phyloP scores from a whole-genome alignment of 2,329 filamentous ascomycete species.

The Xylaria sp. region DNA sequence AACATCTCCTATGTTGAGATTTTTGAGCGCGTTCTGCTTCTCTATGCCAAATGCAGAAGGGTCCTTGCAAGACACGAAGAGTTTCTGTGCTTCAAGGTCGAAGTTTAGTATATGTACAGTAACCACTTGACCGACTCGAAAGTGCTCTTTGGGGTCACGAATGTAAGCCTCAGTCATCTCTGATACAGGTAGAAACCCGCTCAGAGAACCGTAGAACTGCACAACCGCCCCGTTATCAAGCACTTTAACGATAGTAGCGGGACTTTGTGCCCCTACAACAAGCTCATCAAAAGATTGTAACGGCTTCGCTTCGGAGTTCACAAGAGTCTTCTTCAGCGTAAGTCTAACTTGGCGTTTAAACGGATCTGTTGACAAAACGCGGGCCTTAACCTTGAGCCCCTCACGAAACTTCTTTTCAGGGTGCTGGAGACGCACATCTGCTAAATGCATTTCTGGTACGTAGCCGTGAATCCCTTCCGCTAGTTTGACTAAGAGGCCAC shows the following conservation, averaged over 20 bases:
- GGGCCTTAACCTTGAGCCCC: slow-evolving; percentile 83
- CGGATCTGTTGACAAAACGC: slow-evolving; percentile 83
- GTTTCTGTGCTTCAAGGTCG: slow-evolving; percentile 74
- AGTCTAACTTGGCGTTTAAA: slow-evolving; percentile 83
- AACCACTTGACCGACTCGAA: slow-evolving; percentile 89
- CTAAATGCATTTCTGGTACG: slow-evolving; percentile 87
- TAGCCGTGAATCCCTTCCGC: slow-evolving; percentile 90
- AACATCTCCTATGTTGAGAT: slow-evolving; percentile 76
- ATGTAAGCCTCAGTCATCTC: slow-evolving; percentile 99
- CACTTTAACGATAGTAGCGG: slow-evolving; percentile 88
- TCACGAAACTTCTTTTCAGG: slow-evolving; percentile 97
- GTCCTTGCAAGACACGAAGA: slow-evolving; percentile 94
- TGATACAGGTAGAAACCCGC: slow-evolving; percentile 88
- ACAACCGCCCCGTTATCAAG: slow-evolving; percentile 83
- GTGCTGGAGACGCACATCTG: slow-evolving; percentile 87
- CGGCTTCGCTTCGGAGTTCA: slow-evolving; percentile 86
- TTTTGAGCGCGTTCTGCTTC: slow-evolving; percentile 80
- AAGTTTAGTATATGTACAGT: slow-evolving; percentile 89
- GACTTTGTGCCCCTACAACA: slow-evolving; percentile 78
- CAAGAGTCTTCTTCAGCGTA: slow-evolving; percentile 92
- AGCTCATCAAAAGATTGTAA: slow-evolving; percentile 83
- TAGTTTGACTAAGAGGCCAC: slow-evolving; percentile 83
- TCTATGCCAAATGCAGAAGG: slow-evolving; percentile 79
- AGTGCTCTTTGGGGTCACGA: slow-evolving; percentile 87
- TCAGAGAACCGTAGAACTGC: slow-evolving; percentile 87